Conservation (phyloP, 768 basidiomycete genomes). For the Termitomyces sp. region DNA sequence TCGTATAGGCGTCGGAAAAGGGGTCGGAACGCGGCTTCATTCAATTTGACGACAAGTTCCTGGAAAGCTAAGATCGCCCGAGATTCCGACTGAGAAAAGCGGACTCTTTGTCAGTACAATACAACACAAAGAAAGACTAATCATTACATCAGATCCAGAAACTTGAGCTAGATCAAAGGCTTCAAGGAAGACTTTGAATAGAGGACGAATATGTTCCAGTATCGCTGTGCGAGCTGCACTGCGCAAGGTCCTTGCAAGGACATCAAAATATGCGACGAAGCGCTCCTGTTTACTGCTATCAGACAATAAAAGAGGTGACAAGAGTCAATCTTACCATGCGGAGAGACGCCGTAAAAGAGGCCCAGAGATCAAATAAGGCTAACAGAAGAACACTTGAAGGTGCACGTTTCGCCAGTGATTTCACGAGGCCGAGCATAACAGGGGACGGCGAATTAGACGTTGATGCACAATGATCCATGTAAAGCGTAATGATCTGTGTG, state of each 20-base stretch:
- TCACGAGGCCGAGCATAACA: constrained; percentile 44
- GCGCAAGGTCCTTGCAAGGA: constrained; percentile 62
- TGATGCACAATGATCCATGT: constrained; percentile 39
- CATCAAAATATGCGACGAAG: constrained; percentile 55
- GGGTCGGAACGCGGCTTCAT: constrained; percentile 87
- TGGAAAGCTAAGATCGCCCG: constrained; percentile 68
- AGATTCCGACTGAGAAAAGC: constrained; percentile 39
- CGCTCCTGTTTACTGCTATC: constrained; percentile 20
- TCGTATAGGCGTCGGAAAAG: constrained; percentile 90
- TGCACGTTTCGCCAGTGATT: constrained; percentile 63
- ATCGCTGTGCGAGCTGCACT: constrained; percentile 60
- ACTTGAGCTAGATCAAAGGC: constrained; percentile 56
- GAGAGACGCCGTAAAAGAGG: constrained; percentile 24
- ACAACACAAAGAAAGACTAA: neutral
- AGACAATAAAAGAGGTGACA: constrained; percentile 1
- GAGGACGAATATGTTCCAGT: constrained; percentile 54
- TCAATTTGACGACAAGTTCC: constrained; percentile 88
- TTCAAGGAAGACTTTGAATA: constrained; percentile 78
- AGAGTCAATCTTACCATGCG: constrained; percentile 25
- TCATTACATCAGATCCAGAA: constrained; percentile 11
- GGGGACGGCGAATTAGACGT: constrained; percentile 24
- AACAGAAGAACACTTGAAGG: constrained; percentile 65
- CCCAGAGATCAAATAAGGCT: constrained; percentile 58
- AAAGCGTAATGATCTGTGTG: constrained; percentile 47
- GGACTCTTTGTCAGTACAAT: neutral